phyloP scores from a whole-genome alignment of 805 yeast genomes.

The Kregervanrija delftensis region DNA sequence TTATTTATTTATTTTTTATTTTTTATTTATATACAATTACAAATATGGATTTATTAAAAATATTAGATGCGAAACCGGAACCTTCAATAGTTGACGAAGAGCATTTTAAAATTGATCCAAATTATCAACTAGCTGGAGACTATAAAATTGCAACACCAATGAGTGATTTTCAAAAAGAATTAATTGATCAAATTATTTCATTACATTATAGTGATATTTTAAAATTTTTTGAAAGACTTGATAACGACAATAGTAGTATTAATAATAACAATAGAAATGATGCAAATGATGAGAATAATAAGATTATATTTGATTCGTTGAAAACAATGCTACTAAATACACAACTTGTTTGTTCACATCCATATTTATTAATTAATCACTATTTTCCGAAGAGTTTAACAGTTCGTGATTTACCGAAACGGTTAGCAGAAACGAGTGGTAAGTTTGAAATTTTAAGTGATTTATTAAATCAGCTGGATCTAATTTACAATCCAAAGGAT shows the following conservation, averaged over 20 bases:
- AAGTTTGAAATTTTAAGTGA: constrained; percentile 70
- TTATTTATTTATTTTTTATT: neutral
- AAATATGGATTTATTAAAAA: constrained; percentile 67
- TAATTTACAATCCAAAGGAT: constrained; percentile 21
- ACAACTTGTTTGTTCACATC: constrained; percentile 80
- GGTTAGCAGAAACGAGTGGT: constrained; percentile 74
- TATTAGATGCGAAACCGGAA: constrained; percentile 78
- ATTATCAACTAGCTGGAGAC: constrained; percentile 44
- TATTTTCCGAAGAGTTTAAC: constrained; percentile 75
- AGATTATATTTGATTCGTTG: constrained; percentile 64
- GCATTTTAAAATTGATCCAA: constrained; percentile 30
- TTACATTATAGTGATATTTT: constrained; percentile 87
- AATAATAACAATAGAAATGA: neutral
- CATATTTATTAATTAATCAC: constrained; percentile 77
- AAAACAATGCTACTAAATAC: constrained; percentile 70
- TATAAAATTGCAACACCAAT: constrained; percentile 78
- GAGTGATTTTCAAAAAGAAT: constrained; percentile 78
- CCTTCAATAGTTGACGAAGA: constrained; percentile 65
- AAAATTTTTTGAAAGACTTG: constrained; percentile 66
- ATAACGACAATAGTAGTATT: constrained; percentile 21
- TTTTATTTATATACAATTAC: neutral
- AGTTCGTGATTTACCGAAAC: constrained; percentile 62
- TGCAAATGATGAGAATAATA: constrained; percentile 20
- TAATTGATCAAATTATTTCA: constrained; percentile 87
- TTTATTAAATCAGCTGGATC: constrained; percentile 48